Conservation (phyloP, 2,329 filamentous ascomycete species). For the Pseudovirgaria hyperparasitica region DNA sequence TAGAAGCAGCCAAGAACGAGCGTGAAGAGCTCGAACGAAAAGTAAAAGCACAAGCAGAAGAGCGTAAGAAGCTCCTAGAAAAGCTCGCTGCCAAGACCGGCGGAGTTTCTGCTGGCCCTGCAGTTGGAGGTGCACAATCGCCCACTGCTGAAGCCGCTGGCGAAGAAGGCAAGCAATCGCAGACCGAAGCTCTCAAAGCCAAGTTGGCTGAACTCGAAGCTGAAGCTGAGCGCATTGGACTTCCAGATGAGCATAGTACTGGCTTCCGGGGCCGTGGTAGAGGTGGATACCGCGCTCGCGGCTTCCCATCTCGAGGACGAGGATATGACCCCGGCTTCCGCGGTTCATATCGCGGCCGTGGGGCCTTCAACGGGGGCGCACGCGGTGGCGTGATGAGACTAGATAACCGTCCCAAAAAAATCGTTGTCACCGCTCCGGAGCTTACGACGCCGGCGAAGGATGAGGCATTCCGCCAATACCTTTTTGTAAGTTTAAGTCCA, state of each 20-base stretch:
- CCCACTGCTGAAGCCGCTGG: too few relatives aligned
- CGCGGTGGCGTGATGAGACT: slow-evolving; percentile 46
- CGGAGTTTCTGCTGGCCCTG: slow-evolving; percentile 11
- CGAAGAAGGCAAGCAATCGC: slow-evolving; percentile 15
- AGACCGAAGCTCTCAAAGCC: slow-evolving; percentile 54
- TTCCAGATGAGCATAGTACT: slow-evolving; percentile 43
- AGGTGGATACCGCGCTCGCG: slow-evolving; percentile 26
- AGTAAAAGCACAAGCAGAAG: slow-evolving; percentile 50
- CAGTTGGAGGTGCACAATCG: slow-evolving; percentile 12
- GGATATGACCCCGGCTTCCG: slow-evolving; percentile 28
- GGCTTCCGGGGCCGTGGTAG: slow-evolving; percentile 15
- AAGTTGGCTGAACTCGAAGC: slow-evolving; percentile 61
- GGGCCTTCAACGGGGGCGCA: slow-evolving; percentile 20
- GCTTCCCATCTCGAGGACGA: slow-evolving; percentile 31
- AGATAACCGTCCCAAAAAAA: slow-evolving; percentile 61
- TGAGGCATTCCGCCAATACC: slow-evolving; percentile 57
- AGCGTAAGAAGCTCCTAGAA: slow-evolving; percentile 48
- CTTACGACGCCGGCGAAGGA: slow-evolving; percentile 49
- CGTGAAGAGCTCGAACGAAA: slow-evolving; percentile 53
- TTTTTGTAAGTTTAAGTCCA: slow-evolving; percentile 33
- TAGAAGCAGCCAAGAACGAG: slow-evolving; percentile 49
- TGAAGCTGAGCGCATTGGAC: slow-evolving; percentile 56
- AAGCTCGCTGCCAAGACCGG: slow-evolving; percentile 45
- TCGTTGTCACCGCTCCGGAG: slow-evolving; percentile 52
- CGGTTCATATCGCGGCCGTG: slow-evolving; percentile 32